A percentile compares a stretch with the other conserved stretches of the same genome.
Conservation (phyloP, 176 grass and related monocot genomes). For the Musa acuminata region DNA sequence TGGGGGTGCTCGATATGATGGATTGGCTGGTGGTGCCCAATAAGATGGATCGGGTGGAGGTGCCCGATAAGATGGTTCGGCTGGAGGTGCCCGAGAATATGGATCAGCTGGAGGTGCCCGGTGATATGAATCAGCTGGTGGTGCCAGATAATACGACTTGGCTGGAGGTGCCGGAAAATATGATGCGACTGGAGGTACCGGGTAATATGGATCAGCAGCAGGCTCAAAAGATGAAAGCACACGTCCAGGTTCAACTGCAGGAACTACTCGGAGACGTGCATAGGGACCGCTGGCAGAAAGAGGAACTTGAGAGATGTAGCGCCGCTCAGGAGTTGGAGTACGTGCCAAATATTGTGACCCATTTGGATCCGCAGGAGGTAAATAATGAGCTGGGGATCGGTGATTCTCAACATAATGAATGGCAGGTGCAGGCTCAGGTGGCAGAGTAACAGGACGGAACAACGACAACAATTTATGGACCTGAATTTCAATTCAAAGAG, state of each 20-base stretch:
- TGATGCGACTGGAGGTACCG: not conserved
- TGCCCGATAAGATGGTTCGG: not conserved
- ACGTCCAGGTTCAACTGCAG: not conserved
- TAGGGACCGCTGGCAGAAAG: slow-evolving; percentile 8
- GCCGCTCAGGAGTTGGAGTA: slow-evolving; percentile 13
- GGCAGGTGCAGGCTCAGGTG: slow-evolving; percentile 17
- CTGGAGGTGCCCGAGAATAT: not conserved
- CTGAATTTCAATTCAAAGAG: slow-evolving; percentile 31
- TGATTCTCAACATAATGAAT: slow-evolving; percentile 27
- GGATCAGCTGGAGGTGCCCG: not conserved
- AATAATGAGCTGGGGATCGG: slow-evolving; percentile 12
- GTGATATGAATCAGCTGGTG: not conserved
- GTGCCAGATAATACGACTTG: not conserved
- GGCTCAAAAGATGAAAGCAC: slow-evolving; percentile 6
- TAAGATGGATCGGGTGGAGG: not conserved
- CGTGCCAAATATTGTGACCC: slow-evolving; percentile 11
- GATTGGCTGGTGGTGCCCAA: not conserved
- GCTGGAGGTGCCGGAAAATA: not conserved
- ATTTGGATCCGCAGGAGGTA: slow-evolving; percentile 24
- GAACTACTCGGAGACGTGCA: not conserved
- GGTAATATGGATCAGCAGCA: slow-evolving; percentile 21
- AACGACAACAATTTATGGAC: slow-evolving; percentile 37
- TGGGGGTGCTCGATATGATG: too few species aligned
- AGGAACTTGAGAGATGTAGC: slow-evolving; percentile 14
- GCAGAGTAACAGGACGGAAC: slow-evolving; percentile 31